Evolutionary conservation across 1,284 basidiomycete species (phyloP), one percentile per base, ranked within the genome.

Genomic region (Cryptococcus sp.): DNA sequence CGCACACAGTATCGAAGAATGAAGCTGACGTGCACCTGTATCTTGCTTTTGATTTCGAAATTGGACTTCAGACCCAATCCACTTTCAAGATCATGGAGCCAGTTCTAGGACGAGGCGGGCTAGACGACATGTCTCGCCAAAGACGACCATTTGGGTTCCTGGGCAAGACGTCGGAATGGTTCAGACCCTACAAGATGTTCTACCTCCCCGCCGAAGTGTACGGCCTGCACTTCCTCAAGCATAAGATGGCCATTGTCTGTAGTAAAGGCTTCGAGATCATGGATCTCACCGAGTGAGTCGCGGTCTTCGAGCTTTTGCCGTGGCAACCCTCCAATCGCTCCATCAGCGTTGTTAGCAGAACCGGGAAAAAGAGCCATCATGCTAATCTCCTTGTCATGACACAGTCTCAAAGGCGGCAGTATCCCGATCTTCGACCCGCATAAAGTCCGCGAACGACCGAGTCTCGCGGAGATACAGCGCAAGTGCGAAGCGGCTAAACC

Each of bases 211-310:
- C 88, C 0, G 93, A 95, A 71, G 90, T 92, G 0, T 89, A 86
- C 63, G 89, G 90, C 67, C 82, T 97, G 50, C 87, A 93, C 68
- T 98, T 97, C 82, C 82, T 96, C 60, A 91, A 91, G 74, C 87
- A 89, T 27, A 91, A 88, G 78, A 87, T 99, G 59, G 92, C 91
- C 5, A 89, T 99, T 57, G 84, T 95, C 35, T 94, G 93, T 67
- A 85, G 89, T 2, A 93, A 90, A 71, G 93, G 91, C n/a, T 95
- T 97, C 70, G 91, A 95, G 80, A 95, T 97, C 69, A 96, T 97
- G 90, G 90, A 96, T 74, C 82, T 98, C 38, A 85, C 86, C 3
- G 87, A 91, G 91, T 92, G 75, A 44, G 89, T 82, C 17, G 11
- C 16, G 13, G 13, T 5, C 22, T 38, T 3, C 6, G 3, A 25